Base-by-base conservation (phyloP, 2,329 filamentous ascomycete species). In the Phoma sp. region DNA sequence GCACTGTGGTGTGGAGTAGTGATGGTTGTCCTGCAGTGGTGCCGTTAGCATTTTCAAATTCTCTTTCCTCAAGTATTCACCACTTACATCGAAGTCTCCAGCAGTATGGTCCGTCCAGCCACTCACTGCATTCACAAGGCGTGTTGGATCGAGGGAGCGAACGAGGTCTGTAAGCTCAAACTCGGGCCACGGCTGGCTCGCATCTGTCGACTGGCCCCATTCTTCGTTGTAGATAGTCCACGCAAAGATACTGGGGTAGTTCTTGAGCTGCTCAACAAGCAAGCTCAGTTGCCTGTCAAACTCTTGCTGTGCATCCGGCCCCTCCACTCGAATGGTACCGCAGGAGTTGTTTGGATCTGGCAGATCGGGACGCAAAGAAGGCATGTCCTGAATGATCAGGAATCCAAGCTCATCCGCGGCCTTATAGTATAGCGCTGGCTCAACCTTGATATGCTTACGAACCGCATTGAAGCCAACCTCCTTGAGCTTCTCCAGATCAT, bases 211-310 rank as follows among this genome's bases (percentile, higher is more conserved):
- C 64, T 90, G 88, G 2, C 85, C 87, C 88, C 88, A 90, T 38
- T 86, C 87, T 69, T 90, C 88, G 66, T 90, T 90, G 72, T 89
- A 90, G 62, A 90, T 85, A 15, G 88, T 77, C 85, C 87, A 90
- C 1, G 84, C 82, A 9, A 84, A 79, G 57, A 90, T 89, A 51
- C 83, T 86, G 0, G 88, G 82, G 67, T 87, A 87, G 70, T 79
- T 86, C 72, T 83, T 85, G 69, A 85, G 84, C 59, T 90, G 85
- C 35, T 84, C 78, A 37, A 91, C 74, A 38, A 90, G 71, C 8
- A 88, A 62, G 27, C 83, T 82, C 1, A 90, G 77, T 65, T 90
- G 85, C 1, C 87, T 81, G 40, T 82, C 77, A 55, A 90, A 91
- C 63, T 91, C 88, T 6, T 76, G 74, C 67, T 90, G 87, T 57